Conservation (phyloP, 2,329 filamentous ascomycete genomes). For the Cordyceps cateniannulata region DNA sequence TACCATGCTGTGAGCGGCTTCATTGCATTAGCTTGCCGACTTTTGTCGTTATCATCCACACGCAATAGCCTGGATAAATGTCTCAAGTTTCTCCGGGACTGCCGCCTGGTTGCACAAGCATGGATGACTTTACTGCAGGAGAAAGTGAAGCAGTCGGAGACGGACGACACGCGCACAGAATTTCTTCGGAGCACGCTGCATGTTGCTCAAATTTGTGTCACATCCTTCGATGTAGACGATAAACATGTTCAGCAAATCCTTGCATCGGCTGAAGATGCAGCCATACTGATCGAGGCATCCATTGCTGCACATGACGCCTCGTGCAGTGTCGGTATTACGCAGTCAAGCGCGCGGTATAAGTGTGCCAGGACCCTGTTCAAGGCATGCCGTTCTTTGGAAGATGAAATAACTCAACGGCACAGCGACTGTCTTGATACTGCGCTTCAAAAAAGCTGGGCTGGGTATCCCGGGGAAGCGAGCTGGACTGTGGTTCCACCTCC, state of each 20-base stretch:
- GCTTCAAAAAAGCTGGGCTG: background rate
- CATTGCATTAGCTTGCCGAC: background rate
- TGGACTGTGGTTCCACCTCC: background rate
- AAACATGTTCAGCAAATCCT: background rate
- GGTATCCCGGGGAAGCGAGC: background rate
- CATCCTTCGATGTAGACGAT: background rate
- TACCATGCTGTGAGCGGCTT: background rate
- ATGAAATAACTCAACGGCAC: too few relatives aligned
- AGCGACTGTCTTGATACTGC: slow-evolving; percentile 4
- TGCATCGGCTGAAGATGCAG: background rate
- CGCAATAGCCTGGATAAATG: background rate
- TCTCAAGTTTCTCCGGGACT: background rate
- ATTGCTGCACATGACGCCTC: background rate
- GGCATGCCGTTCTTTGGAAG: background rate
- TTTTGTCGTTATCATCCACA: background rate
- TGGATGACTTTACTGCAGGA: slow-evolving; percentile 1
- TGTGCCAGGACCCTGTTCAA: background rate
- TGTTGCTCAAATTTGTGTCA: background rate
- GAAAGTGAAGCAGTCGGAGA: background rate
- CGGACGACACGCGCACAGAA: background rate
- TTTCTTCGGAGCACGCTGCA: background rate
- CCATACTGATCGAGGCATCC: background rate
- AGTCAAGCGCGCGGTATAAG: background rate
- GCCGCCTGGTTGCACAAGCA: too few relatives aligned
- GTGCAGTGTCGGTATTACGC: background rate